A percentile compares a stretch with the other conserved stretches of the same genome.
phyloP scores from a whole-genome alignment of 73 alveolate genomes.

The Durusdinium trenchii region DNA sequence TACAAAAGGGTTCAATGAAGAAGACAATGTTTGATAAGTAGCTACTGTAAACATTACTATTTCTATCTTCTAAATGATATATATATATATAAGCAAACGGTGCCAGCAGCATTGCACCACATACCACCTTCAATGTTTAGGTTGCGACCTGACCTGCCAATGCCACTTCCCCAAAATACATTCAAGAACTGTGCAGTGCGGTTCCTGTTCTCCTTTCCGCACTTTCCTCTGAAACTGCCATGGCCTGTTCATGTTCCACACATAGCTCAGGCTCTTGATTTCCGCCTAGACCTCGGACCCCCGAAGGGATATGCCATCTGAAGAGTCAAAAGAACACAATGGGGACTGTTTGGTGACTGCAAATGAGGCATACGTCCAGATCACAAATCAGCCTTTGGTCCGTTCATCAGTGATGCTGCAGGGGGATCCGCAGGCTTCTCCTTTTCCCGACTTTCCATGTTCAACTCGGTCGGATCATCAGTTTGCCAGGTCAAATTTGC shows the following conservation, averaged over 20 bases:
- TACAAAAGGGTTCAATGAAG: background rate
- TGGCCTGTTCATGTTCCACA: too few relatives aligned
- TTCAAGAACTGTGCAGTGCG: too few relatives aligned
- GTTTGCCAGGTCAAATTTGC: conserved; percentile 45
- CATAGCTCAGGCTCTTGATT: conserved; percentile 38
- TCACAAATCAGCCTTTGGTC: conserved; percentile 74
- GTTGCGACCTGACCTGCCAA: too few relatives aligned
- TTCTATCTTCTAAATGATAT: too few relatives aligned
- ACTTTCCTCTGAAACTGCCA: too few relatives aligned
- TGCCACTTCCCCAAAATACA: too few relatives aligned
- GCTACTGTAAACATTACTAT: background rate
- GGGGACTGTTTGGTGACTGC: background rate
- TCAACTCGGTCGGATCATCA: background rate
- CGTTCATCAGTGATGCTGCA: conserved; percentile 79
- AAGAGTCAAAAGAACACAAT: too few relatives aligned
- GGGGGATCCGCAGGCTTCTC: conserved; percentile 58
- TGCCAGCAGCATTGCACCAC: too few relatives aligned
- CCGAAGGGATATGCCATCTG: background rate
- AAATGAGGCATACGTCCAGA: conserved; percentile 50
- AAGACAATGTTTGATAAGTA: background rate
- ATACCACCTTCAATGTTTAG: too few relatives aligned
- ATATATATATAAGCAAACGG: too few relatives aligned
- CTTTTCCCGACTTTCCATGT: background rate
- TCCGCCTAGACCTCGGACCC: conserved; percentile 19
- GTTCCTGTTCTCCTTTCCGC: too few relatives aligned